Conservation (phyloP, 2,329 filamentous ascomycete genomes). For the Aspergillus amoenus region DNA sequence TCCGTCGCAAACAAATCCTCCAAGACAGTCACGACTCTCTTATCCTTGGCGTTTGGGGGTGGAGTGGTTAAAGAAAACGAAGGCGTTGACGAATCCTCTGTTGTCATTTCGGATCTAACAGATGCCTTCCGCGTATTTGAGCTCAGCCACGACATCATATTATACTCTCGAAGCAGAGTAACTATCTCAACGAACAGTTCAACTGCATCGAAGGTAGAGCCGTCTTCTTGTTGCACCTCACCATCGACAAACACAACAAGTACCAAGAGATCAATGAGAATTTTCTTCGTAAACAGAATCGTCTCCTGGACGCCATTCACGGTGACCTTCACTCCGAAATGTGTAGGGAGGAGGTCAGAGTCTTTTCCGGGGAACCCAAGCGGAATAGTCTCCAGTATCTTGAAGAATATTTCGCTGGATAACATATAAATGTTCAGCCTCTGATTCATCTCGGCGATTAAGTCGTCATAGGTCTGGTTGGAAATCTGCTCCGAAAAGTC, state of each 20-base stretch:
- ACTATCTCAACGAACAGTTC: constrained; percentile 65
- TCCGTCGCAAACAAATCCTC: constrained; percentile 46
- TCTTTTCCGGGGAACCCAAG: constrained; percentile 41
- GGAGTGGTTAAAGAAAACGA: constrained; percentile 27
- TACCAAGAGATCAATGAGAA: constrained; percentile 79
- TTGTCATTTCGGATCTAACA: constrained; percentile 22
- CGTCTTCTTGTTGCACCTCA: constrained; percentile 72
- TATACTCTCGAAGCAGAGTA: constrained; percentile 68
- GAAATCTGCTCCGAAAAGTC: constrained; percentile 76
- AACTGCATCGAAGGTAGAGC: constrained; percentile 63
- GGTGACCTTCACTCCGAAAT: constrained; percentile 73
- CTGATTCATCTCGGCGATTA: constrained; percentile 69
- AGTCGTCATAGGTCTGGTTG: constrained; percentile 73
- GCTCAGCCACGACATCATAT: constrained; percentile 67
- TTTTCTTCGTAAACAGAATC: constrained; percentile 67
- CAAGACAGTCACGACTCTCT: constrained; percentile 38
- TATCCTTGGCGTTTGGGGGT: constrained; percentile 20
- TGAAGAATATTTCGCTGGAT: constrained; percentile 53
- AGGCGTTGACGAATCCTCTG: constrained; percentile 25
- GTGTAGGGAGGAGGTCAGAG: constrained; percentile 54
- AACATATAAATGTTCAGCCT: constrained; percentile 52
- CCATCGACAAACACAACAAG: constrained; percentile 84
- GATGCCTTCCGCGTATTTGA: constrained; percentile 39
- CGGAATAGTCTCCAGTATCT: constrained; percentile 51
- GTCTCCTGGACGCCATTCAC: constrained; percentile 78